Evolutionary conservation across 257 asterid genomes (phyloP).

Genomic region (Solanum chilense): DNA sequence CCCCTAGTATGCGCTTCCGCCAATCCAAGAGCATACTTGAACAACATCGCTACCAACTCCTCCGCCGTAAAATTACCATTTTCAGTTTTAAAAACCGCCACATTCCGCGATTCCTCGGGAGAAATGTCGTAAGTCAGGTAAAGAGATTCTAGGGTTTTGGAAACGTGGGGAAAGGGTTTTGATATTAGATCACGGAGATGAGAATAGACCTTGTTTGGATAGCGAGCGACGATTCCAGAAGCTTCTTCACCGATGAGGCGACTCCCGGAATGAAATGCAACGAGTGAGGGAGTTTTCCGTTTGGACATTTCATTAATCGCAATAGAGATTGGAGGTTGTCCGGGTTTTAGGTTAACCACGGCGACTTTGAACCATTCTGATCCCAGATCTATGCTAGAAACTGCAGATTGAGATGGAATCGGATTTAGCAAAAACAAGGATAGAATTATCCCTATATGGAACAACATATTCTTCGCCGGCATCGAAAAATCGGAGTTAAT

Average conservation of each 20-base stretch:
- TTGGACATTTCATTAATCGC: conserved; percentile 98
- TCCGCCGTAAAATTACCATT: conserved; percentile 51
- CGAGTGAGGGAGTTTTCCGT: conserved; percentile 79
- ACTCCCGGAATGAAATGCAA: conserved; percentile 61
- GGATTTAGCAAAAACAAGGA: conserved; percentile 23
- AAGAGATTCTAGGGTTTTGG: conserved; percentile 19
- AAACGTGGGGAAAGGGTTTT: conserved; percentile 40
- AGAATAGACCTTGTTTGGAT: conserved; percentile 72
- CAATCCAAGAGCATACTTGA: conserved; percentile 58
- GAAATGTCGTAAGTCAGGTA: conserved; percentile 39
- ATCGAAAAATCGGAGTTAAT: not conserved
- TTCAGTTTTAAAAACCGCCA: conserved; percentile 41
- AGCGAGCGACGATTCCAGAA: conserved; percentile 66
- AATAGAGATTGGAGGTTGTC: conserved; percentile 81
- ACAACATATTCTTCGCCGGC: conserved; percentile 1
- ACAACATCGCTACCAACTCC: conserved; percentile 87
- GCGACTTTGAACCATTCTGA: conserved; percentile 94
- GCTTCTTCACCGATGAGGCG: conserved; percentile 93
- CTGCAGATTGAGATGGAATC: conserved; percentile 61
- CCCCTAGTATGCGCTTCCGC: conserved; percentile 70
- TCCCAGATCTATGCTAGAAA: conserved; percentile 96
- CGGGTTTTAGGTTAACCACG: conserved; percentile 89
- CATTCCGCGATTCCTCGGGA: conserved; percentile 35
- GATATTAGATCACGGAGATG: conserved; percentile 55
- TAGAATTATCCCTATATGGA: conserved; percentile 32